Conservation (phyloP, 2,329 filamentous ascomycete species). For the Incumbomyces delicatus region DNA sequence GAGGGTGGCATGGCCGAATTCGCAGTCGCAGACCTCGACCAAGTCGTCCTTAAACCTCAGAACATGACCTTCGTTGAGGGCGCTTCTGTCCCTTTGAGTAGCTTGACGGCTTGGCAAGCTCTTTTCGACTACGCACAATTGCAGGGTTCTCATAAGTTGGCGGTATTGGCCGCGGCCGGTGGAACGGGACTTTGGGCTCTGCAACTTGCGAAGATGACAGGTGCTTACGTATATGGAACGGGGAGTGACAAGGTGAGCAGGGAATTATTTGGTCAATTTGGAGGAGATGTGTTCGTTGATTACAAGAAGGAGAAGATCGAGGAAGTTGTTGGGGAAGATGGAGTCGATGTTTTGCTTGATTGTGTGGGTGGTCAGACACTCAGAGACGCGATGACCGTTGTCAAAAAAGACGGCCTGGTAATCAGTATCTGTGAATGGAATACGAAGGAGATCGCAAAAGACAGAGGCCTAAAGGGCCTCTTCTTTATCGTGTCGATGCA, state of each 20-base stretch:
- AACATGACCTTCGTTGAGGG: constrained; percentile 18
- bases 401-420: neutral
- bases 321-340: constrained; percentile 6
- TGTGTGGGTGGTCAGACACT: neutral
- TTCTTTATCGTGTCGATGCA: too few species aligned
- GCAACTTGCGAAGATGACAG: constrained; percentile 31
- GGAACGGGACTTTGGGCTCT: constrained; percentile 37
- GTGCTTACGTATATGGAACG: constrained; percentile 30
- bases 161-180: constrained; percentile 37
- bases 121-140: constrained; percentile 18
- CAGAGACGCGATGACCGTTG: neutral
- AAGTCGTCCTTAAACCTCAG: constrained; percentile 21
- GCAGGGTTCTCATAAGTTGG: constrained; percentile 16
- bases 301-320: constrained; percentile 13
- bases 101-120: constrained; percentile 26
- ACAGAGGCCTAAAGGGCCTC: too few species aligned
- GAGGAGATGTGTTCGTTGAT: neutral
- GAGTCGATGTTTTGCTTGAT: neutral
- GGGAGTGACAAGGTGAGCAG: neutral
- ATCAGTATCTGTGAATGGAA: neutral
- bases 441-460: too few species aligned
- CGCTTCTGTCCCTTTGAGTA: constrained; percentile 24
- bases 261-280: neutral
- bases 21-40: constrained; percentile 16
- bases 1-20: constrained; percentile 24